These are phyloP conservation scores for Aspergillus hancockii DNA, from an alignment of 495 filamentous ascomycete genomes.

Conservation along the genomic window DNA sequence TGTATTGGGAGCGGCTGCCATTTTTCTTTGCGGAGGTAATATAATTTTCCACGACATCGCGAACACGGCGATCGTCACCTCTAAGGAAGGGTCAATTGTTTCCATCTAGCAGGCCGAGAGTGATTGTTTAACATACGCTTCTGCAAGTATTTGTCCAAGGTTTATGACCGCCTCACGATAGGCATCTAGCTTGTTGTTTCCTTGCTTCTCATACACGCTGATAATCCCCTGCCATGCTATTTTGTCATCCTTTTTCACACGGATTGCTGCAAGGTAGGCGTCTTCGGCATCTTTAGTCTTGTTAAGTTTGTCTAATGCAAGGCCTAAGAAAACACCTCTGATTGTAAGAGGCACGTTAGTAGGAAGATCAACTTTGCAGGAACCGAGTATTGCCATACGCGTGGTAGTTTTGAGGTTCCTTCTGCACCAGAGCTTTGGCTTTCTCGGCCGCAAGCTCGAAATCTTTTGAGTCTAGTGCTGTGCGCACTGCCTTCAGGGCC, in stretches of 20 bases:
- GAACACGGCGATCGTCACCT: slow-evolving; percentile 69
- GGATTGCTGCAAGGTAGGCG: slow-evolving; percentile 75
- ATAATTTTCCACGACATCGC: slow-evolving; percentile 81
- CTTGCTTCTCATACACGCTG: slow-evolving; percentile 78
- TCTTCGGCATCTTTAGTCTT: slow-evolving; percentile 68
- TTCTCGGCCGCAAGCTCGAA: slow-evolving; percentile 72
- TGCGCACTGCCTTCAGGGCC: slow-evolving; percentile 78
- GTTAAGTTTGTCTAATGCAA: slow-evolving; percentile 74
- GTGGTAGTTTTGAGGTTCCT: slow-evolving; percentile 79
- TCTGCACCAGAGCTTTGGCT: slow-evolving; percentile 63
- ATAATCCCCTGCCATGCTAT: slow-evolving; percentile 92
- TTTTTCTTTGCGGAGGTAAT: slow-evolving; percentile 65
- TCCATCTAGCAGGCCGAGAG: not conserved
- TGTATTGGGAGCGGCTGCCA: slow-evolving; percentile 71
- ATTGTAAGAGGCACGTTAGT: slow-evolving; percentile 12
- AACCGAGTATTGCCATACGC: slow-evolving; percentile 53
- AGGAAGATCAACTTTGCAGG: not conserved
- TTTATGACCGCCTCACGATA: slow-evolving; percentile 72
- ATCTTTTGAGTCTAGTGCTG: slow-evolving; percentile 76
- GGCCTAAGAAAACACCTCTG: slow-evolving; percentile 79
- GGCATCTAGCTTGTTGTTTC: slow-evolving; percentile 62
- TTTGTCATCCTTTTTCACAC: slow-evolving; percentile 58
- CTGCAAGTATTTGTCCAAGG: slow-evolving; percentile 72
- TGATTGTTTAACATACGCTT: slow-evolving; percentile 51
- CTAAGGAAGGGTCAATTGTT: slow-evolving; percentile 30